These are phyloP conservation scores for Paraurostyla sp. DNA, from an alignment of 73 alveolate species.

Conservation along the genomic window DNA sequence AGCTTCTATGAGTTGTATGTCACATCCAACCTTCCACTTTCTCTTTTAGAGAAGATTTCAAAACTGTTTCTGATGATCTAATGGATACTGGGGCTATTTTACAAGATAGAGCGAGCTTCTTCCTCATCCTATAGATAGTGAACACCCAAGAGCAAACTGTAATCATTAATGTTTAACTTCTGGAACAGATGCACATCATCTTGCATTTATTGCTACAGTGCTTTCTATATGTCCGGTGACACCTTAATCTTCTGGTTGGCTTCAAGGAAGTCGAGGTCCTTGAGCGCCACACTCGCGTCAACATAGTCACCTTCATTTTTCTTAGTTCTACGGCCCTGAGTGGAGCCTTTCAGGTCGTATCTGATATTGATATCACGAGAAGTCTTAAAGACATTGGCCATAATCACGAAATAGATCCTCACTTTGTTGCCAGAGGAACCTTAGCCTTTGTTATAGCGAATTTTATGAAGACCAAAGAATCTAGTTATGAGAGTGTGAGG, in stretches of 20 bases:
- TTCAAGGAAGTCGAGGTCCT: constrained; percentile 90
- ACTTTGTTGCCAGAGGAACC: constrained; percentile 57
- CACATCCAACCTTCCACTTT: not conserved
- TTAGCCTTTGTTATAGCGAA: constrained; percentile 63
- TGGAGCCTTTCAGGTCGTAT: constrained; percentile 84
- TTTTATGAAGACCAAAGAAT: constrained; percentile 87
- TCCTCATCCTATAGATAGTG: constrained; percentile 70
- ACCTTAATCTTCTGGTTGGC: constrained; percentile 76
- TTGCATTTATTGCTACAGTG: constrained; percentile 77
- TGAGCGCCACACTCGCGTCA: constrained; percentile 87
- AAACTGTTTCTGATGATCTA: constrained; percentile 44
- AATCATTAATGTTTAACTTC: constrained; percentile 86
- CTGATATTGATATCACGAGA: constrained; percentile 81
- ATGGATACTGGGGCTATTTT: constrained; percentile 48
- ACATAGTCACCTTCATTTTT: constrained; percentile 69
- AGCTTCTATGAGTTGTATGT: constrained; percentile 54
- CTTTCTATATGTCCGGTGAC: constrained; percentile 75
- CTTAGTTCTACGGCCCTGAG: constrained; percentile 76
- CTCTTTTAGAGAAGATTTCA: constrained; percentile 24
- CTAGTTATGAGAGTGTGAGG: constrained; percentile 91
- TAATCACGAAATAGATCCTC: constrained; percentile 84
- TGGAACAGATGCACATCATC: constrained; percentile 84
- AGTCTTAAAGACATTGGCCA: constrained; percentile 95
- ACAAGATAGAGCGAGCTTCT: constrained; percentile 44
- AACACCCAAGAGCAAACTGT: constrained; percentile 91